phyloP scores from a whole-genome alignment of 805 yeast genomes.

The Limtongia smithiae region DNA sequence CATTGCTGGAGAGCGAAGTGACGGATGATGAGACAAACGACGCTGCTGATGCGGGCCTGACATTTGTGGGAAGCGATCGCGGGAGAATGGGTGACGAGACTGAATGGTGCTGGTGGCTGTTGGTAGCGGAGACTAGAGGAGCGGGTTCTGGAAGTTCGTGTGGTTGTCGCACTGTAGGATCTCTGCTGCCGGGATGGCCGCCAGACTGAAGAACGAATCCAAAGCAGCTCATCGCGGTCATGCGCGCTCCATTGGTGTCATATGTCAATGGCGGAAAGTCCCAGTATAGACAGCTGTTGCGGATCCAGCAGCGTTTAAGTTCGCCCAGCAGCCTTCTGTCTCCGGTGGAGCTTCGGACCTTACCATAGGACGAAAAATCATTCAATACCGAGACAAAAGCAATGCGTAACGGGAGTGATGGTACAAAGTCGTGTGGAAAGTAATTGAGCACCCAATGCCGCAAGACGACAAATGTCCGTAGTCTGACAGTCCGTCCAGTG shows the following conservation, averaged over 20 bases:
- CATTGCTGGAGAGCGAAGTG: too few species aligned
- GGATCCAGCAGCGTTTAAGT: conserved; percentile 51
- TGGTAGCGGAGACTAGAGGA: neutral
- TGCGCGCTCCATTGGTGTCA: conserved; percentile 2
- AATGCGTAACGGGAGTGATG: conserved; percentile 47
- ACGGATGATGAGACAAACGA: too few species aligned
- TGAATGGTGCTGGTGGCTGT: too few species aligned
- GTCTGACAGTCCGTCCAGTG: conserved; percentile 61
- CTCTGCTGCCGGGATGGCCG: conserved; percentile 31
- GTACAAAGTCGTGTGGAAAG: conserved; percentile 77
- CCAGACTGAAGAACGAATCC: conserved; percentile 35
- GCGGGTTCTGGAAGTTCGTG: neutral
- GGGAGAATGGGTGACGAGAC: too few species aligned
- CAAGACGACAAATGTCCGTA: conserved; percentile 79
- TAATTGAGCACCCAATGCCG: conserved; percentile 90
- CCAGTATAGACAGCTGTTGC: conserved; percentile 39
- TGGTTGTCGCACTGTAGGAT: neutral
- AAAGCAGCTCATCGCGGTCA: conserved; percentile 14
- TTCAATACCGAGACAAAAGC: conserved; percentile 42
- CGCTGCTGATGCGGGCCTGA: too few species aligned
- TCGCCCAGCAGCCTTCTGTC: conserved; percentile 42
- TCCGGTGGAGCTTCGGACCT: conserved; percentile 30
- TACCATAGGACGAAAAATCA: conserved; percentile 34
- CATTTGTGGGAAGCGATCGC: too few species aligned
- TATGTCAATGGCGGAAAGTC: conserved; percentile 24